These are phyloP conservation scores for Pythium dissotocum DNA, from an alignment of 352 stramenopile genomes.

Conservation along the genomic window DNA sequence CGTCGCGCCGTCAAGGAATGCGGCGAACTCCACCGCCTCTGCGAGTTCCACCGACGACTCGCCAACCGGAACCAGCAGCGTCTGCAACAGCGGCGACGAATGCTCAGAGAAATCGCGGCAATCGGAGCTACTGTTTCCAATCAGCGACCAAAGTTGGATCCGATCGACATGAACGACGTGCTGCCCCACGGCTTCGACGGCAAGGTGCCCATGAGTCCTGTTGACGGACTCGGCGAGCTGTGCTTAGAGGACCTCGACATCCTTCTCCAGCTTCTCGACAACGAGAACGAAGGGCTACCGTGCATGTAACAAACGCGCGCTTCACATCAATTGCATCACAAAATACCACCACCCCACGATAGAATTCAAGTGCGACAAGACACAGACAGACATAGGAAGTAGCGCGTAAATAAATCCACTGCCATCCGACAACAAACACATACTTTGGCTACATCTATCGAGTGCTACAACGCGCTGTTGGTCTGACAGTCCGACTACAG, in stretches of 20 bases:
- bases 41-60: conserved; percentile 26
- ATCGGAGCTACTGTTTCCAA: not conserved
- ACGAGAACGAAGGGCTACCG: conserved; percentile 9
- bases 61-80: conserved; percentile 32
- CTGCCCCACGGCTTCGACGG: not conserved
- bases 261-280: conserved; percentile 23
- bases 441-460: not conserved
- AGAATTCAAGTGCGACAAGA: not conserved
- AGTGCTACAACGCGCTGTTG: not conserved
- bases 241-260: conserved; percentile 28
- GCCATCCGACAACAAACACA: not conserved
- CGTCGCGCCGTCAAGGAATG: conserved; percentile 23
- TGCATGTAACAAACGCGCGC: not conserved
- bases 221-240: conserved; percentile 21
- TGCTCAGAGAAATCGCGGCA: conserved; percentile 10
- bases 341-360: not conserved
- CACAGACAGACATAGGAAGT: not conserved
- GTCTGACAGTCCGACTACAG: too few relatives aligned
- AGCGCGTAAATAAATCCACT: conserved; percentile 5
- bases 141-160: not conserved
- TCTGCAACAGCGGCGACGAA: conserved; percentile 23
- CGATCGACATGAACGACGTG: not conserved
- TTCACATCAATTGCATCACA: not conserved
- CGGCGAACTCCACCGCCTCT: conserved; percentile 26
- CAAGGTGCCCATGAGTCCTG: not conserved